These are phyloP conservation scores for Filobasidium wieringae DNA, from an alignment of 768 basidiomycete species.

Conservation along the genomic window DNA sequence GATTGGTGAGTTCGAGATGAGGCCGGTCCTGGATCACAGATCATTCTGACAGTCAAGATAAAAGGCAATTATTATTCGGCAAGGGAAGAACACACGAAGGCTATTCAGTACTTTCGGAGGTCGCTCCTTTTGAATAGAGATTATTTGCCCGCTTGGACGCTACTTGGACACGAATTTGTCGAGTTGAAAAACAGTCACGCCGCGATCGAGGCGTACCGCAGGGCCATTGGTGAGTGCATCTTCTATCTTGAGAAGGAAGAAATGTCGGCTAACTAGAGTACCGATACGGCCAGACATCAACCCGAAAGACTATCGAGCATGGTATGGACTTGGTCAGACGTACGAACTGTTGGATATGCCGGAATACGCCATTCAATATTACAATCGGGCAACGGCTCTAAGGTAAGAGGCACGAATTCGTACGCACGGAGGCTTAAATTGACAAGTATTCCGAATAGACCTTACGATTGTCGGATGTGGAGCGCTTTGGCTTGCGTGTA, in stretches of 20 bases:
- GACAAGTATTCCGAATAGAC: slow-evolving; percentile 44
- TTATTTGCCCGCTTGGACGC: slow-evolving; percentile 92
- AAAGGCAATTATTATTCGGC: slow-evolving; percentile 95
- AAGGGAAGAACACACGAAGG: slow-evolving; percentile 85
- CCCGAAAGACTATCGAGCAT: slow-evolving; percentile 90
- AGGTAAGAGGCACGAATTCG: slow-evolving; percentile 46
- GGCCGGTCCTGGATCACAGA: too few species aligned
- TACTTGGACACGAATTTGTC: slow-evolving; percentile 98
- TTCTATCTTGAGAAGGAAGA: neutral
- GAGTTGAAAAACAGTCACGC: slow-evolving; percentile 99
- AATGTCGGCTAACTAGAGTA: neutral
- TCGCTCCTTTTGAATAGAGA: slow-evolving; percentile 91
- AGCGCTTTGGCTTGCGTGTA: slow-evolving; percentile 88
- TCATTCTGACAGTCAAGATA: too few species aligned
- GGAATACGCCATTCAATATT: slow-evolving; percentile 89
- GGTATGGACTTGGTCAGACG: slow-evolving; percentile 97
- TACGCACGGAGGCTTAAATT: neutral
- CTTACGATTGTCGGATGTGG: slow-evolving; percentile 94
- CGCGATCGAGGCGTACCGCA: slow-evolving; percentile 91
- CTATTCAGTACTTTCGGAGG: slow-evolving; percentile 84
- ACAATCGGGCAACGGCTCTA: slow-evolving; percentile 85
- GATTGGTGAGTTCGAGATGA: slow-evolving; percentile 65
- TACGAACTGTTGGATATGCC: slow-evolving; percentile 96
- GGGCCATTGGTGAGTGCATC: slow-evolving; percentile 69
- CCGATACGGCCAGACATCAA: slow-evolving; percentile 59